A percentile compares a stretch with the other conserved stretches of the same genome.
phyloP scores from a whole-genome alignment of 192 early-diverging fungal genomes.

The Coemansia sp. region DNA sequence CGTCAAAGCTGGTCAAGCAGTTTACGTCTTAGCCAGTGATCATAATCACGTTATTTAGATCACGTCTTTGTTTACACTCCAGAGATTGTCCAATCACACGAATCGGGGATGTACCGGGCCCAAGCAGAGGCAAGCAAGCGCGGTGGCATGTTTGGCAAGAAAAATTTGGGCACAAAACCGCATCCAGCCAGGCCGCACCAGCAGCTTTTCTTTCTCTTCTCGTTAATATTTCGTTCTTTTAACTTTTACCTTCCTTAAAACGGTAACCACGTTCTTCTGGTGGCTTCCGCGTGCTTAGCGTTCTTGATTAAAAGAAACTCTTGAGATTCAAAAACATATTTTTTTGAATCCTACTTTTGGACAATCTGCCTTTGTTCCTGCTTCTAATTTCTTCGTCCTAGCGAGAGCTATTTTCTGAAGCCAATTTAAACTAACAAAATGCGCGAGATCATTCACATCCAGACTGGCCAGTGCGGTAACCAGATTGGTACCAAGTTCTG shows the following conservation, averaged over 20 bases:
- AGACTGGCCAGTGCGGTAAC: constrained; percentile 95
- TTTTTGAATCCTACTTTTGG: neutral
- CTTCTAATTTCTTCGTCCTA: constrained; percentile 6
- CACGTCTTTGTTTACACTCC: neutral
- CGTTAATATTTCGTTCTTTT: constrained; percentile 7
- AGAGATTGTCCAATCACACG: neutral
- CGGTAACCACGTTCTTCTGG: constrained; percentile 5
- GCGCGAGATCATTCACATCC: constrained; percentile 94
- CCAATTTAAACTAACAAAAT: constrained; percentile 46
- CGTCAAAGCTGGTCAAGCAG: constrained; percentile 38
- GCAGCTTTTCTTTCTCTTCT: constrained; percentile 1
- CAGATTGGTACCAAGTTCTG: constrained; percentile 94
- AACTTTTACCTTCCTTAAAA: neutral
- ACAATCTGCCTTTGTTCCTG: constrained; percentile 8
- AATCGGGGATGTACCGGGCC: neutral
- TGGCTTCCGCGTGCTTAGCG: constrained; percentile 3
- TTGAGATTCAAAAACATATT: constrained; percentile 8
- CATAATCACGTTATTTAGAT: neutral
- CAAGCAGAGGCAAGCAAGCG: neutral
- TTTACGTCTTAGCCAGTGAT: constrained; percentile 18
- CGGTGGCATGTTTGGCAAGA: neutral
- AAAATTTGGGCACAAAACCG: constrained; percentile 4
- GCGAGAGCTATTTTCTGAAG: too few relatives aligned
- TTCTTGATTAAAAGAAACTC: constrained; percentile 9
- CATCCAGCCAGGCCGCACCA: neutral